Evolutionary conservation across 768 basidiomycete species (phyloP).

Genomic region (Tricholoma hemisulphureum): DNA sequence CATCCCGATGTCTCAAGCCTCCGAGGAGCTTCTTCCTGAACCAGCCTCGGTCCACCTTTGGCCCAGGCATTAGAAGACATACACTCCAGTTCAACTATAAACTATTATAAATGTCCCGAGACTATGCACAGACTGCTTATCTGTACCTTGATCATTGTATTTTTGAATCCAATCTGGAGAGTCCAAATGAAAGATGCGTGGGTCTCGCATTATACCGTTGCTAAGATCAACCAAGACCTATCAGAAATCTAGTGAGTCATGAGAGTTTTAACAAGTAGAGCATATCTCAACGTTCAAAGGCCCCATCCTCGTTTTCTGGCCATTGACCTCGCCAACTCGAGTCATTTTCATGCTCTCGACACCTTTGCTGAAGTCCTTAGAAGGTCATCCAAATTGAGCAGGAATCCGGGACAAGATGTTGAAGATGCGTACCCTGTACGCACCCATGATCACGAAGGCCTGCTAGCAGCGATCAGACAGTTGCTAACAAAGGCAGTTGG

Average conservation of each 20-base stretch:
- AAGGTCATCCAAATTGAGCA: too few species aligned
- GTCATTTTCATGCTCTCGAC: slow-evolving; percentile 25
- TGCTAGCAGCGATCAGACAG: slow-evolving; percentile 9
- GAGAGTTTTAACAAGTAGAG: neutral
- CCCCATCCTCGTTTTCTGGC: neutral
- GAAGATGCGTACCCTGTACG: slow-evolving; percentile 26
- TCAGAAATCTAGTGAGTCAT: neutral
- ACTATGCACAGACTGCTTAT: neutral
- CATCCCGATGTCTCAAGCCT: slow-evolving; percentile 27
- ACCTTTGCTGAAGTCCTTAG: slow-evolving; percentile 31
- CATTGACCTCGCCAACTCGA: neutral
- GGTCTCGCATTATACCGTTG: slow-evolving; percentile 40
- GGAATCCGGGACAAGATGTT: neutral
- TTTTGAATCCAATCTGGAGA: slow-evolving; percentile 31
- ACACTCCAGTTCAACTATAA: slow-evolving; percentile 32
- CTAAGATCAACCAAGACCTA: slow-evolving; percentile 32
- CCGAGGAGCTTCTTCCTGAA: slow-evolving; percentile 34
- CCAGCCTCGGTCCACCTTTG: slow-evolving; percentile 27
- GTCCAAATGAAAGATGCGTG: slow-evolving; percentile 37
- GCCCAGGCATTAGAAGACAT: slow-evolving; percentile 31
- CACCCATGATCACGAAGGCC: slow-evolving; percentile 33
- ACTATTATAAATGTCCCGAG: neutral
- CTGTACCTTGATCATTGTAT: slow-evolving; percentile 38
- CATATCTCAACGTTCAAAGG: neutral
- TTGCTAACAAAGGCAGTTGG: neutral